Evolutionary conservation across 768 basidiomycete genomes (phyloP), one percentile per base, ranked within the genome.

Genomic region (Agaricus sinodeliciosus): DNA sequence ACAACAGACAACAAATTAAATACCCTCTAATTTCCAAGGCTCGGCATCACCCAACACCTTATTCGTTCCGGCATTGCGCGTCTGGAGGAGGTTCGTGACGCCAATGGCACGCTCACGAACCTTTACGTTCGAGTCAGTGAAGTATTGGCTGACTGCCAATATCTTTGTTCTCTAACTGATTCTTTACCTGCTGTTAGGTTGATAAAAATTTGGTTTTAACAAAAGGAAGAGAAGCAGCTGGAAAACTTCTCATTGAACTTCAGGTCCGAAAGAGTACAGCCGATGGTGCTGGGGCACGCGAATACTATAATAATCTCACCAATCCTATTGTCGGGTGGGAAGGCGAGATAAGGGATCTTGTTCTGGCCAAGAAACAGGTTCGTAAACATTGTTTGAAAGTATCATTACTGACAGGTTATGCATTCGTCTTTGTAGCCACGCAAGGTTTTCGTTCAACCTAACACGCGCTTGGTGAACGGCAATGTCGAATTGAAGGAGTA

Each of bases 261-360:
- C 91, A 94, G 65, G 85, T 92, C 31, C 83, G 83, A 57, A 92
- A 85, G 78, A 87, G 87, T 63, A 89, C 87, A 2, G 90, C 90
- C 18, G 90, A 92, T 63, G 90, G 86, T 43, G 67, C 80, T 8
- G 90, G 90, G 1, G 82, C 90, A n/a, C 80, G 83, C 31, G 70
- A 76, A 55, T 94, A 81, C 71, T 94, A 92, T 65, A 85, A 78
- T n/a, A 73, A 80, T 34, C 72, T 94, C 56, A 94, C 91, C 7
- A 82, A 77, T 41, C 91, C 91, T 3, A 66, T 81, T 43, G 65
- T 72, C 35, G 80, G 80, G 6, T 90, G 88, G 90, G 74, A 86
- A 56, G 79, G 79, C 37, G 84, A 87, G 62, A 80, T 92, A 56
- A 74, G 90, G 35, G 78, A 93, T 58, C 56, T 91, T 18, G 91